phyloP scores from a whole-genome alignment of 768 basidiomycete species.

The Kondoa subrosea region DNA sequence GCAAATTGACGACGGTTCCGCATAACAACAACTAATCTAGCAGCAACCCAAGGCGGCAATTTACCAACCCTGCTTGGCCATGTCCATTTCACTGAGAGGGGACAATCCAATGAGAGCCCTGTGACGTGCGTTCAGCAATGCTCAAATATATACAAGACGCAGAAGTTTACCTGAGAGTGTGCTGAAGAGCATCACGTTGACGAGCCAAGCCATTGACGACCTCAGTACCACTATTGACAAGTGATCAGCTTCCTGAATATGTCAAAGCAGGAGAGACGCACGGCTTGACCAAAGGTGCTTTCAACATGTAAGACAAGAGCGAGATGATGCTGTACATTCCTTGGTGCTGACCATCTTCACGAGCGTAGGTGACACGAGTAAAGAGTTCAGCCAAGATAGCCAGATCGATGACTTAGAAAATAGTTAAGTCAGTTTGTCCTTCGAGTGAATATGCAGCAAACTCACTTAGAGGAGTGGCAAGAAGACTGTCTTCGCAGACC shows the following conservation, averaged over 20 bases:
- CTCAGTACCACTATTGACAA: conserved; percentile 47
- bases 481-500: conserved; percentile 57
- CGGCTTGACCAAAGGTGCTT: conserved; percentile 44
- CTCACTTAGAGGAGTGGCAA: conserved; percentile 70
- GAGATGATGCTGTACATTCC: conserved; percentile 82
- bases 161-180: background rate
- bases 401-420: conserved; percentile 67
- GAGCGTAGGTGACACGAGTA: conserved; percentile 77
- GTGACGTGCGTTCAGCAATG: conserved; percentile 12
- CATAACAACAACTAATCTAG: too few relatives aligned
- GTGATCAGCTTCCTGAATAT: conserved; percentile 23
- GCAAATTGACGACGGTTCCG: too few relatives aligned
- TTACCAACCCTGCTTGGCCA: conserved; percentile 17
- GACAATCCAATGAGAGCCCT: conserved; percentile 27
- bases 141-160: background rate
- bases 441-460: background rate
- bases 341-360: conserved; percentile 45
- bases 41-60: background rate
- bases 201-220: conserved; percentile 90
- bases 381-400: conserved; percentile 83
- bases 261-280: background rate
- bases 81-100: conserved; percentile 41
- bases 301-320: conserved; percentile 89
- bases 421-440: background rate
- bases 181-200: conserved; percentile 83